Conservation (phyloP, 140 eudicot species). For the Flaveria floridana region DNA sequence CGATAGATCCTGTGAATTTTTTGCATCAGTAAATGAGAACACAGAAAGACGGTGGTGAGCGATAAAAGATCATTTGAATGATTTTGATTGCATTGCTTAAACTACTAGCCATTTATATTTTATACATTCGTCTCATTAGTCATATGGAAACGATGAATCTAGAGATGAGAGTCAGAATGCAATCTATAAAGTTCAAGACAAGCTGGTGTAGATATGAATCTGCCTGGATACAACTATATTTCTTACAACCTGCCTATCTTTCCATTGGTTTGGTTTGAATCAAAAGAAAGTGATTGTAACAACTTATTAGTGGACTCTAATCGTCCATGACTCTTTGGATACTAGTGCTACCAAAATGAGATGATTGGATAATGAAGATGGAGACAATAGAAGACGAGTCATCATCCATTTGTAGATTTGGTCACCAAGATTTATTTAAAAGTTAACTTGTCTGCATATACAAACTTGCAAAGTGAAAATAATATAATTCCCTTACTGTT, state of each 20-base stretch:
- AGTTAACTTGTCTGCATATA: slow-evolving; percentile 11
- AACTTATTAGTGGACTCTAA: background rate
- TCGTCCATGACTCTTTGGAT: slow-evolving; percentile 10
- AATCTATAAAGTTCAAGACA: background rate
- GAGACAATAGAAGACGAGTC: background rate
- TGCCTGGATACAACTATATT: background rate
- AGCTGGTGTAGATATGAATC: background rate
- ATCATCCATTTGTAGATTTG: slow-evolving; percentile 14
- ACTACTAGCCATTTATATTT: slow-evolving; percentile 6
- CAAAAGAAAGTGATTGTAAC: slow-evolving; percentile 3
- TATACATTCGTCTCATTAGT: background rate
- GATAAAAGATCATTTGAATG: background rate
- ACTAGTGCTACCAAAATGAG: slow-evolving; percentile 19
- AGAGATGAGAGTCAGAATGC: background rate
- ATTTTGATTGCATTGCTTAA: slow-evolving; percentile 14
- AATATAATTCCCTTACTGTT: background rate
- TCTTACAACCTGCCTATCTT: background rate
- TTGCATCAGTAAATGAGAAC: slow-evolving; percentile 7
- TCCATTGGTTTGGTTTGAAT: background rate
- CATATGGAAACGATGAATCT: slow-evolving; percentile 16
- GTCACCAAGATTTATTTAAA: slow-evolving; percentile 21
- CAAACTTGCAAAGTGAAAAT: background rate
- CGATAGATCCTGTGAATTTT: slow-evolving; percentile 10
- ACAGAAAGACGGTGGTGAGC: background rate
- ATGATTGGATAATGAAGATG: slow-evolving; percentile 16